phyloP scores from a whole-genome alignment of 163 green algal species.

The Scenedesmus sp. region DNA sequence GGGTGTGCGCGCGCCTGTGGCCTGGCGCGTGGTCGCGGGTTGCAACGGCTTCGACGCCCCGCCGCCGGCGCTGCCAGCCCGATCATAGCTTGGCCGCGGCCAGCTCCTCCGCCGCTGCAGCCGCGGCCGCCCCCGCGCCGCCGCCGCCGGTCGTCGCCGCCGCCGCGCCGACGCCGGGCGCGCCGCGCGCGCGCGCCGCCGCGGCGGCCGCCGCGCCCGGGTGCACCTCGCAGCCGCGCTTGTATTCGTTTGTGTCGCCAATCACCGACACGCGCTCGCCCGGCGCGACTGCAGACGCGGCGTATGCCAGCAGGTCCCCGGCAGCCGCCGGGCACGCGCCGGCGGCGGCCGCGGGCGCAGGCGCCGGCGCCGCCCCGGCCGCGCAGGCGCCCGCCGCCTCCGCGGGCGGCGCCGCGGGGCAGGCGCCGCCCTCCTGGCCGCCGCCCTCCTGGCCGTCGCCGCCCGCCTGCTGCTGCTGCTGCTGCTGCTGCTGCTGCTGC shows the following conservation, averaged over 20 bases:
- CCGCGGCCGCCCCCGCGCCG: conserved; percentile 34
- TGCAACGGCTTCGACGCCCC: not conserved
- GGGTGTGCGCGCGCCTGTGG: not conserved
- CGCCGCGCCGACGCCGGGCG: not conserved
- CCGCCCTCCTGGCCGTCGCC: no score
- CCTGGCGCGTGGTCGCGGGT: not conserved
- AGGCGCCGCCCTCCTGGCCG: not conserved
- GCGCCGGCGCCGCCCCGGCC: not conserved
- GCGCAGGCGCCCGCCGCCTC: not conserved
- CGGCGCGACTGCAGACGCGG: conserved; percentile 20
- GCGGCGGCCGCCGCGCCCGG: not conserved
- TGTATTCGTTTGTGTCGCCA: conserved; percentile 30
- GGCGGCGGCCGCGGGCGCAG: not conserved
- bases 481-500: not conserved
- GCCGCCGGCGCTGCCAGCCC: not conserved
- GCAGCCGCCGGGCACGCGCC: not conserved
- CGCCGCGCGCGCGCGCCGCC: not conserved
- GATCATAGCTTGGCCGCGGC: conserved; percentile 31
- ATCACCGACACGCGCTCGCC: conserved; percentile 39
- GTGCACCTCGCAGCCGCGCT: conserved; percentile 44
- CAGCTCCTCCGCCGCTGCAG: conserved; percentile 1
- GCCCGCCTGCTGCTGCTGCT: not conserved
- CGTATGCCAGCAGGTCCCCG: conserved; percentile 9
- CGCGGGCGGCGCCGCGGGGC: not conserved
- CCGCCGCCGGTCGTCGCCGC: not conserved